Evolutionary conservation across 2,329 filamentous ascomycete genomes (phyloP), one percentile per base, ranked within the genome.

Genomic region (Biscogniauxia sp.): DNA sequence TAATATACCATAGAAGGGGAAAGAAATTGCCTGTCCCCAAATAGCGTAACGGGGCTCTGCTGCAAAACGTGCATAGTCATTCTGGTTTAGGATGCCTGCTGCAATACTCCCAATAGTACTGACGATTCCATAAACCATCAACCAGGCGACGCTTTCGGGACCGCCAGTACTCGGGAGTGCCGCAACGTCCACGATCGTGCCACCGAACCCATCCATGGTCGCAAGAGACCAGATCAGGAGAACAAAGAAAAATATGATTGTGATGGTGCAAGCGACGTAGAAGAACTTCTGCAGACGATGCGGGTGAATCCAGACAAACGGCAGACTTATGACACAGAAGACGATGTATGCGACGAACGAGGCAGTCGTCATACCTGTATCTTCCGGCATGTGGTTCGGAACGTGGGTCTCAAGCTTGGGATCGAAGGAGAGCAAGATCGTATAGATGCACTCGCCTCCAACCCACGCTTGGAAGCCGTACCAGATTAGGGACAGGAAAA

Each of bases 401-500:
- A 32, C 11, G 28, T 32, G 28, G 4, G 28, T 32, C 28, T 32
- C 28, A 13, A 32, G 28, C 28, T 32, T 32, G 11, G 28, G 28
- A 7, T 32, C 28, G 28, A 32, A 32, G 28, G 28, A 32, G 28
- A 32, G 28, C 28, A 32, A 32, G 28, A 32, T 32, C 6, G 28
- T 32, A 32, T 32, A 32, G 28, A 32, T 32, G 28, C 28, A 32
- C 28, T 32, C 28, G 23, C 56, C 60, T 9, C 60, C 60, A 50
- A 59, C 56, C 15, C 54, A 54, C 11, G 59, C 28, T 25, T 59
- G 60, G 28, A 62, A 53, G 11, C 60, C 56, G 19, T 59, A 56
- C 60, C 60, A 62, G 51, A 62, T 62, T 15, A 49, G 54, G 11
- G 56, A 56, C 1, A 59, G 53, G 17, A 62, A 32, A 28, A 62